Base-by-base conservation (phyloP, 1,284 basidiomycete genomes). In the Marasmius fiardii region DNA sequence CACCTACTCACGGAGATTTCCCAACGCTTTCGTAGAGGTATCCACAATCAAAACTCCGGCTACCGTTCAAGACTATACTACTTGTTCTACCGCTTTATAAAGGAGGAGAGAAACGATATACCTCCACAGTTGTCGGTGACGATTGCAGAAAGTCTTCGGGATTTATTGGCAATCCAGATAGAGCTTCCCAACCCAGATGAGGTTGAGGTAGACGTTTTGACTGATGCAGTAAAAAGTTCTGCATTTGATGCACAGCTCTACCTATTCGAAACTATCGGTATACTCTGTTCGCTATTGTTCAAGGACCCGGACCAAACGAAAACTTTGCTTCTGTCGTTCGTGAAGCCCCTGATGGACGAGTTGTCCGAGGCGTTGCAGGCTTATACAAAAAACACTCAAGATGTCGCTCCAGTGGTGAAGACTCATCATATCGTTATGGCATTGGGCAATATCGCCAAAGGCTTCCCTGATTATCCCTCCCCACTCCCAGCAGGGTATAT, bases 391-490 rank as follows among this genome's bases (percentile, higher is more conserved):
- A 81, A 81, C 14, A 66, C 74, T 2, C 76, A 80, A 52, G 90
- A 93, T 63, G 73, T 91, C 6, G 69, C 88, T 47, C 82, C 90
- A 4, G 86, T 98, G 61, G 78, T 98, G 47, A 88, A 88, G 68
- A 86, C 95, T n/a, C 97, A 99, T 67, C 96, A 99, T 72, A 81
- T 91, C 61, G 92, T 99, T 67, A 91, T 98, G 82, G 96, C 95
- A 1, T 78, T 98, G 12, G 95, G 95, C 16, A 93, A 93, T 65
- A 85, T 99, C 53, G 92, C 95, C 48, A 98, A 98, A 73, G 98
- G 98, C 7, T 99, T 99, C 75, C 97, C 97, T 0, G 90, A 93
- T 66, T 90, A 87, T 64, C 88, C 88, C 28, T 85, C 82, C 31
- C 79, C 82, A 10, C 75, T 88, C 3, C 83, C 88, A 0, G 76